Base-by-base conservation (phyloP, 768 basidiomycete genomes). In the Kwoniella dendrophila region DNA sequence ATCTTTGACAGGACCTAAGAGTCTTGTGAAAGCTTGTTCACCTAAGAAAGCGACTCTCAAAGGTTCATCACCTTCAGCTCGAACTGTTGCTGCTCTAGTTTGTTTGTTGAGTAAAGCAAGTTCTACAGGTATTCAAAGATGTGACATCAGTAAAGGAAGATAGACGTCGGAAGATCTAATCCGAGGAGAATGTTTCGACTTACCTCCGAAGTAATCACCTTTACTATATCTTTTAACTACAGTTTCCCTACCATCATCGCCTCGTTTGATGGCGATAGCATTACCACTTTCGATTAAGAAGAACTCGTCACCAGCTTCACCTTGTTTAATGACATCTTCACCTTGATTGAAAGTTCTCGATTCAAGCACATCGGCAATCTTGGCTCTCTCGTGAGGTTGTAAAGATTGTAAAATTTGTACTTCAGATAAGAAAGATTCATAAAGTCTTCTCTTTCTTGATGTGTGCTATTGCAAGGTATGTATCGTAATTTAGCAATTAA, bases 191-290 rank as follows among this genome's bases (percentile, higher is more conserved):
- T 16, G 8, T 36, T 20, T 18, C 20, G 54, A 72, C 86, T 77
- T 68, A 93, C 94, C 95, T 81, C 95, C 95, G 81, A 99, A 99
- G 83, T 98, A 99, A 77, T 99, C 94, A 6, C 95, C 95, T 74
- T 93, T 92, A 72, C 83, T 85, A 55, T 91, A 84, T 56, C 82
- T 85, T 4, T 88, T 89, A 11, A 98, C 90, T 14, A 84, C 68
- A 3, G 38, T 81, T 50, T 90, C 83, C 70, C 90, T 87, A 27
- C 83, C 76, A 81, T 59, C 62, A 7, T 52, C 51, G 18, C 61
- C 71, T 45, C 82, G 81, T 81, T 96, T 94, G 45, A 89, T 89
- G 0, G 91, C 93, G 49, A 86, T 82, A 1, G 95, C 95, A 68
- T 90, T 87, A 18, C 95, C 95, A 70, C 91, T 91, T 77, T 98